Conservation (phyloP, 164 flowering plant genomes). For the Berberis vulgaris region DNA sequence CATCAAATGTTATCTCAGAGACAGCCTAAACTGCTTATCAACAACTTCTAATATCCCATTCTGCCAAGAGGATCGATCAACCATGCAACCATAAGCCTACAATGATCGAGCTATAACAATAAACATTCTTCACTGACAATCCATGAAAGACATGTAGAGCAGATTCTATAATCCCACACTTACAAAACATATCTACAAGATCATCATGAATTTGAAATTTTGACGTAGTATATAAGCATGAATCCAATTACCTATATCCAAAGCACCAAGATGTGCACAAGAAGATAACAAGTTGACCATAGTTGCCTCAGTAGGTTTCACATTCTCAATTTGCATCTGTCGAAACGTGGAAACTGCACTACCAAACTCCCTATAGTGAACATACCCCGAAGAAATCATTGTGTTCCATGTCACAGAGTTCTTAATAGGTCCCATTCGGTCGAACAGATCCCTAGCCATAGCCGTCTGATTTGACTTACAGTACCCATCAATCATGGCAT, state of each 20-base stretch:
- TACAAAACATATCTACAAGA: conserved; percentile 31
- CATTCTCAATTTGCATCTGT: conserved; percentile 24
- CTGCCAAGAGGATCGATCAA: conserved; percentile 37
- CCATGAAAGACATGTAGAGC: conserved; percentile 28
- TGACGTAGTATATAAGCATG: conserved; percentile 25
- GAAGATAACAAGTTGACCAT: conserved; percentile 36
- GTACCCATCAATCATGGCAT: too few species aligned
- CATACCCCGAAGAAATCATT: conserved; percentile 24
- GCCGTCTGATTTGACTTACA: background rate
- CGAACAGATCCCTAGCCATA: background rate
- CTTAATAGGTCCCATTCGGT: background rate
- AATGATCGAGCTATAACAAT: conserved; percentile 35
- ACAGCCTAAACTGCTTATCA: too few species aligned
- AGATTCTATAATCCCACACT: conserved; percentile 26
- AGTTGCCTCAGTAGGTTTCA: conserved; percentile 29
- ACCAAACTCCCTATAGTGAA: conserved; percentile 15
- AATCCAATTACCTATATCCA: conserved; percentile 32
- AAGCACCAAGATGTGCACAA: conserved; percentile 38
- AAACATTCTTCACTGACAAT: conserved; percentile 21
- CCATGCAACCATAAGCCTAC: conserved; percentile 33
- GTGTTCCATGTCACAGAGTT: conserved; percentile 20
- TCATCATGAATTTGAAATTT: conserved; percentile 26
- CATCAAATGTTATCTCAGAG: too few species aligned
- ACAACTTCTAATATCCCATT: conserved; percentile 10
- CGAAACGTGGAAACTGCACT: conserved; percentile 19